Evolutionary conservation across 2,329 filamentous ascomycete species (phyloP), one percentile per base, ranked within the genome.

Genomic region (Aulographum hederae): DNA sequence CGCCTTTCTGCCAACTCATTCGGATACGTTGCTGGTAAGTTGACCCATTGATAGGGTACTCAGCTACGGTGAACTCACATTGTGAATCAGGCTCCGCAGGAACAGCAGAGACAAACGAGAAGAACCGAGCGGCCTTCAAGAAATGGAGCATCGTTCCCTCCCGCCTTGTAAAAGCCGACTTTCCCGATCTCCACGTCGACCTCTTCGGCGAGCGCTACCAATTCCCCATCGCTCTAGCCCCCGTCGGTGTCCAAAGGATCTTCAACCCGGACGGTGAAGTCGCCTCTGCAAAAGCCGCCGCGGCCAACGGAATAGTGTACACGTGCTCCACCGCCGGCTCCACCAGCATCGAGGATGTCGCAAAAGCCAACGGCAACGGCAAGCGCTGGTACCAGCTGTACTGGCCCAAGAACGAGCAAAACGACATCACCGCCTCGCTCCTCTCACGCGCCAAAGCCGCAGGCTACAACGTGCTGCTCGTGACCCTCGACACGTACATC

Each of bases 301-400:
- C 62, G 3, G 60, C 68, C 11, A 54, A 72, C 1, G 57, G 62
- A 2, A 59, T 82, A 0, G 76, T 78, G 0, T 79, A 72, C 48
- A 71, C 71, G 32, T 55, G 80, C 30, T 73, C 66, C 37, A 80
- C 76, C 2, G 74, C 76, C 2, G 63, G 69, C 3, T 65, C 65
- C 2, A 60, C 63, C 19, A 65, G 64, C 1, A 74, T 81, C 35
- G 75, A 80, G 46, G 67, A 80, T 31, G 65, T 79, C 0, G 73
- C 70, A 0, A 44, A 56, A 5, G 69, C 69, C 0, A 69, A 63
- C 31, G 65, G 64, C 0, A 52, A 64, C 4, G 67, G 68, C 2
- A 57, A 63, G 19, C 57, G 73, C 8, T 84, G 74, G 73, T 84
- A 65, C 46, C 78, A 84, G 46, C 62, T 84, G 0, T 84, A 84